Evolutionary conservation across 345 rosid genomes (phyloP).

Genomic region (Firmiana major): DNA sequence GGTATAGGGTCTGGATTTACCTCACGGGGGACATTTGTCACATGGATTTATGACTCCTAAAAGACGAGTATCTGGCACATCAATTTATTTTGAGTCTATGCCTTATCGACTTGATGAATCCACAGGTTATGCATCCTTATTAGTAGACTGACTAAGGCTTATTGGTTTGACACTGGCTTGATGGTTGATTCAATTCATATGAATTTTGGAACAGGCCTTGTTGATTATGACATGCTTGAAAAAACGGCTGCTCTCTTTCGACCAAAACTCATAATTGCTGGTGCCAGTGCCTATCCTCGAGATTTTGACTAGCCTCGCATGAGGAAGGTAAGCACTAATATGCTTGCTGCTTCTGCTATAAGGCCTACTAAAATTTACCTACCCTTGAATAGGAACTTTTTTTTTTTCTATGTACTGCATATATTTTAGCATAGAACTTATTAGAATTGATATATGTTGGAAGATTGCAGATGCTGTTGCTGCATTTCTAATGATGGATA

Average conservation of each 20-base stretch:
- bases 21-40: constrained; percentile 93
- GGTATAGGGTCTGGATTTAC: constrained; percentile 76
- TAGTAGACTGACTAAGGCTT: background rate
- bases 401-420: background rate
- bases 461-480: constrained; percentile 92
- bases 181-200: constrained; percentile 8
- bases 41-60: constrained; percentile 97
- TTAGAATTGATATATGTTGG: constrained; percentile 21
- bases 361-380: background rate
- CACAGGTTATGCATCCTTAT: constrained; percentile 46
- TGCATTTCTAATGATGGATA: constrained; percentile 97
- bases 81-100: constrained; percentile 93
- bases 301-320: constrained; percentile 91
- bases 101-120: constrained; percentile 91
- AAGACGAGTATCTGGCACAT: constrained; percentile 89
- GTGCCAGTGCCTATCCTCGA: constrained; percentile 95
- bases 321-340: constrained; percentile 65
- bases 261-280: constrained; percentile 90
- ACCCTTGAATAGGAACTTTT: background rate
- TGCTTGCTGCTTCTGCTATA: background rate
- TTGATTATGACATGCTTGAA: constrained; percentile 94
- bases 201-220: constrained; percentile 48
- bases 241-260: constrained; percentile 79
- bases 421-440: constrained; percentile 19
- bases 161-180: background rate